Conservation (phyloP, 441 rosid genomes). For the Omphalea diandra region DNA sequence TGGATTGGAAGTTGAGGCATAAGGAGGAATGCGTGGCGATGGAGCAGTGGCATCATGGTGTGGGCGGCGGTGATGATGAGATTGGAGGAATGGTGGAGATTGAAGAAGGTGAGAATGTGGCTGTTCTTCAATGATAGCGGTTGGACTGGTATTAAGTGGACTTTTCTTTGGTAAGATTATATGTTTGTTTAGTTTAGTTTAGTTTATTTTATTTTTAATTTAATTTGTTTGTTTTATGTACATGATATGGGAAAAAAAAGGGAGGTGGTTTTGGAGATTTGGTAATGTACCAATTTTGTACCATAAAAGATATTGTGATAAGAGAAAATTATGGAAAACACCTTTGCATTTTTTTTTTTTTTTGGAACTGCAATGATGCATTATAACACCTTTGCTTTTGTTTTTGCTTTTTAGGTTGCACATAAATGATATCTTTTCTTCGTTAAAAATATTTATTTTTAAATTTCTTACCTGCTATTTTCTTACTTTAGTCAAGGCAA, state of each 20-base stretch:
- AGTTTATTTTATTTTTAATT: neutral
- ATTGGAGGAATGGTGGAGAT: slow-evolving; percentile 33
- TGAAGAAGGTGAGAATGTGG: slow-evolving; percentile 22
- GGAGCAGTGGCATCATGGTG: slow-evolving; percentile 42
- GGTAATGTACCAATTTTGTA: neutral
- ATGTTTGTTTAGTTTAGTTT: too few species aligned
- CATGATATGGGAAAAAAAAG: neutral
- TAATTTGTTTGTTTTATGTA: neutral
- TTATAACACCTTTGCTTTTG: too few species aligned
- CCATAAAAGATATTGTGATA: neutral
- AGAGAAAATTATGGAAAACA: neutral
- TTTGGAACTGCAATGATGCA: too few species aligned
- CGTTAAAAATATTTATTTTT: too few species aligned
- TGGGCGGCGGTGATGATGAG: slow-evolving; percentile 26
- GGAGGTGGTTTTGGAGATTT: neutral
- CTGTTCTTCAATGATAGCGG: slow-evolving; percentile 8
- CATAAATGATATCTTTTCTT: too few species aligned
- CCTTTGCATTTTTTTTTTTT: too few species aligned
- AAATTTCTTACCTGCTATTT: too few species aligned
- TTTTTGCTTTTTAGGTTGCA: too few species aligned
- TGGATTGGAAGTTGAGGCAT: slow-evolving; percentile 82
- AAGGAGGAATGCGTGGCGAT: slow-evolving; percentile 59
- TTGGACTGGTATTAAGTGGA: neutral
- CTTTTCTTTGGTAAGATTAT: neutral
- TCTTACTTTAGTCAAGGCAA: too few species aligned